Conservation (phyloP, 306 rosid species). For the Vigna angularis region DNA sequence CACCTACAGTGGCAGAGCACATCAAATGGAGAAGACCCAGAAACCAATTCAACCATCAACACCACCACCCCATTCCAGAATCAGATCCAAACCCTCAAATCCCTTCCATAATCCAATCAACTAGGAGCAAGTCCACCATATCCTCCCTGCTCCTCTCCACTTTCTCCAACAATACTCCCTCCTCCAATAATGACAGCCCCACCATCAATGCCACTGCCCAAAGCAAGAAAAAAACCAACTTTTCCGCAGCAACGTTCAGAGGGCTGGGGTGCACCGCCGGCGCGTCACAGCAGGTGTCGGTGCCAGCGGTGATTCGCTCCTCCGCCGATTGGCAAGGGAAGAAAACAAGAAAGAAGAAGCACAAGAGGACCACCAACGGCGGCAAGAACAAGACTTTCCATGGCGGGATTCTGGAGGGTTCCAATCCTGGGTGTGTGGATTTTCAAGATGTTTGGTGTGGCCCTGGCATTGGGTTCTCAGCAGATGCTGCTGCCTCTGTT, state of each 20-base stretch:
- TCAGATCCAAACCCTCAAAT: constrained; percentile 71
- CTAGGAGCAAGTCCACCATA: constrained; percentile 79
- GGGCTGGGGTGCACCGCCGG: constrained; percentile 86
- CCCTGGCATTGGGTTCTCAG: constrained; percentile 88
- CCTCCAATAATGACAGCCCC: constrained; percentile 48
- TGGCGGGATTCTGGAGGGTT: constrained; percentile 53
- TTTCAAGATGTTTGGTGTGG: constrained; percentile 98
- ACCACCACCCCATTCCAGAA: constrained; percentile 56
- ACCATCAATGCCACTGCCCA: constrained; percentile 5
- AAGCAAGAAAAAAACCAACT: constrained; percentile 69
- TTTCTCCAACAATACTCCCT: constrained; percentile 50
- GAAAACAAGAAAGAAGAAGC: constrained; percentile 70
- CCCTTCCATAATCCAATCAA: constrained; percentile 68
- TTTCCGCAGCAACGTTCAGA: constrained; percentile 70
- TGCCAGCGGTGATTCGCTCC: constrained; percentile 81
- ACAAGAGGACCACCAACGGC: constrained; percentile 41
- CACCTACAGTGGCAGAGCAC: constrained; percentile 47
- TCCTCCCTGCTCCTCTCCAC: constrained; percentile 84
- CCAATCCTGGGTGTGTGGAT: constrained; percentile 63
- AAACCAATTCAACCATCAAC: constrained; percentile 52
- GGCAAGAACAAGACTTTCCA: constrained; percentile 34
- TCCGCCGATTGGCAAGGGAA: constrained; percentile 91
- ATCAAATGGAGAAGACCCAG: constrained; percentile 78
- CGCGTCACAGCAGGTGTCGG: constrained; percentile 85
- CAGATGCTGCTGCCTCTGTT: constrained; percentile 79